phyloP scores from a whole-genome alignment of 805 yeast genomes.

The Wickerhamiella parazyma region DNA sequence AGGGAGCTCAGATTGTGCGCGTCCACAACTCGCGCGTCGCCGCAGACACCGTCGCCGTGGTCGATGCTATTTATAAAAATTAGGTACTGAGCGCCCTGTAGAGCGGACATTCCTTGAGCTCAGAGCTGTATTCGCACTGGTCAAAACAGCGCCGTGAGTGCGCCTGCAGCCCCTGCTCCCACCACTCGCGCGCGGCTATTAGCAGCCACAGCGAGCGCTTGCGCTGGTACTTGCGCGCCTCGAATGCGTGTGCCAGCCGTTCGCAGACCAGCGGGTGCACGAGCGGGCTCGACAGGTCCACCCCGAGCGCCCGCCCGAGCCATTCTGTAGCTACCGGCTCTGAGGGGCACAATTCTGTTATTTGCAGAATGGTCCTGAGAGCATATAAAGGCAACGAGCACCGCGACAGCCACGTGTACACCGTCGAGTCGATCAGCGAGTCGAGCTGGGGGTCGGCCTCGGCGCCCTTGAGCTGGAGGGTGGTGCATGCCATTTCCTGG shows the following conservation, averaged over 20 bases:
- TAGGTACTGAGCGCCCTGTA: slow-evolving; percentile 7
- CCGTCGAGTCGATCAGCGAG: slow-evolving; percentile 55
- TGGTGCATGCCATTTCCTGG: slow-evolving; percentile 77
- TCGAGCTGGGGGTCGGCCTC: slow-evolving; percentile 38
- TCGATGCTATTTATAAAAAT: slow-evolving; percentile 54
- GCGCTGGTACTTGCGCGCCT: slow-evolving; percentile 30
- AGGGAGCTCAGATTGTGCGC: slow-evolving; percentile 66
- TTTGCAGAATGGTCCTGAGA: slow-evolving; percentile 48
- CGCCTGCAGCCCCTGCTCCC: slow-evolving; percentile 21
- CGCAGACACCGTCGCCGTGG: slow-evolving; percentile 40
- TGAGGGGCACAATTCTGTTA: slow-evolving; percentile 55
- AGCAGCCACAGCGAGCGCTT: slow-evolving; percentile 69
- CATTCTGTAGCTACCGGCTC: slow-evolving; percentile 35
- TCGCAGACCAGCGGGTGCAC: slow-evolving; percentile 41
- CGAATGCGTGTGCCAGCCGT: slow-evolving; percentile 41
- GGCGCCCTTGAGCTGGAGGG: slow-evolving; percentile 44
- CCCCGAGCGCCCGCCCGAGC: slow-evolving; percentile 33
- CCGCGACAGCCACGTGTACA: slow-evolving; percentile 63
- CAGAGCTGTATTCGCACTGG: not conserved
- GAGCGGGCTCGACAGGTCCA: slow-evolving; percentile 27
- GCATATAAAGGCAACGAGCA: slow-evolving; percentile 57
- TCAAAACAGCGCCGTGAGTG: slow-evolving; percentile 23
- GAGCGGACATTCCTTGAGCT: not conserved
- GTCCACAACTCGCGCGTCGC: slow-evolving; percentile 71
- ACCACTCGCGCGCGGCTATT: slow-evolving; percentile 64